A percentile compares a stretch with the other conserved stretches of the same genome.
phyloP scores from a whole-genome alignment of 2,329 filamentous ascomycete species.

The Ophiostoma fasciatum region DNA sequence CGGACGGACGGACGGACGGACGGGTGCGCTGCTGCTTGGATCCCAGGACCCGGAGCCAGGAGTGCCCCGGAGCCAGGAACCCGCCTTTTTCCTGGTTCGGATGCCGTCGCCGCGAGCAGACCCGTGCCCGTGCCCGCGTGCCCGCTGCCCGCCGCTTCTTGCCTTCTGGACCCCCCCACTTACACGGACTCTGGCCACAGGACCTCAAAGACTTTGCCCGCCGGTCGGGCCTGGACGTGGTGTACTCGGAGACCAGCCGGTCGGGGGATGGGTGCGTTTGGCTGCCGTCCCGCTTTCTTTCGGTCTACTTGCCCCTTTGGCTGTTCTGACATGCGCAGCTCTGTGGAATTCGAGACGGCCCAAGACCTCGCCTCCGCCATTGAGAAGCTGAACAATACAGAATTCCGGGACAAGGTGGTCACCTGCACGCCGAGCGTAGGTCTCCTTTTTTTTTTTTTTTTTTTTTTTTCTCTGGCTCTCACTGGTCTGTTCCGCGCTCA shows the following conservation, averaged over 20 bases:
- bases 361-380: constrained; percentile 81
- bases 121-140: no score
- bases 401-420: constrained; percentile 84
- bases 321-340: constrained; percentile 40
- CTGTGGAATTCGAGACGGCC: constrained; percentile 93
- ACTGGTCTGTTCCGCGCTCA: no score
- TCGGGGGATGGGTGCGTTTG: constrained; percentile 80
- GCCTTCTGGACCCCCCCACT: constrained; percentile 44
- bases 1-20: not conserved
- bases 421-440: constrained; percentile 78
- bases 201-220: constrained; percentile 99
- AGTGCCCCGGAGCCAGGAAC: no score
- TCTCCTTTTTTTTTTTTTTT: constrained; percentile 13
- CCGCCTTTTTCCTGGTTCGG: no score
- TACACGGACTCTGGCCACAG: constrained; percentile 73
- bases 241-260: constrained; percentile 91
- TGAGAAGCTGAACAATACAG: constrained; percentile 82
- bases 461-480: constrained; percentile 6
- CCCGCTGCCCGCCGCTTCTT: not conserved
- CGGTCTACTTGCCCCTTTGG: no score
- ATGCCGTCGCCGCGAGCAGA: no score
- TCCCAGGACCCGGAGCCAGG: no score
- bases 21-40: constrained; percentile 1
- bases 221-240: constrained; percentile 90
- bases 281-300: not conserved